Conservation (phyloP, 306 rosid species). For the Malus sieversii region DNA sequence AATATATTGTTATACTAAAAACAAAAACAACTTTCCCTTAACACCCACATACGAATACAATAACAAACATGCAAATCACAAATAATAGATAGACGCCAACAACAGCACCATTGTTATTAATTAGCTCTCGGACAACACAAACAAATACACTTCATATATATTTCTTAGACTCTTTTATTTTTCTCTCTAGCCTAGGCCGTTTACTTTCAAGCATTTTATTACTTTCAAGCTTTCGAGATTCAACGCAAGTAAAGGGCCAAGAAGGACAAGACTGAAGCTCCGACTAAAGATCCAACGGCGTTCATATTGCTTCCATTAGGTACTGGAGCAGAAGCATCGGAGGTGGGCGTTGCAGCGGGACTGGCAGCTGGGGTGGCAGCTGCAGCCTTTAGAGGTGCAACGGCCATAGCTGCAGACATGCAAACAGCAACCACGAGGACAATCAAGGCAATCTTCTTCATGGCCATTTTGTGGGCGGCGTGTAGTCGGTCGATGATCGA, state of each 20-base stretch:
- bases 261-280: slow-evolving; percentile 11
- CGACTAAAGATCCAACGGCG: neutral
- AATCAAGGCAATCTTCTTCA: slow-evolving; percentile 11
- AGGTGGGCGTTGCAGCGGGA: neutral
- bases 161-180: too few relatives aligned
- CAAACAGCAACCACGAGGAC: slow-evolving; percentile 2
- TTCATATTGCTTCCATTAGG: neutral
- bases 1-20: too few relatives aligned
- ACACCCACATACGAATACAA: too few relatives aligned
- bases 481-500: neutral
- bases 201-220: too few relatives aligned
- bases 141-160: too few relatives aligned
- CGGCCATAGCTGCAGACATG: slow-evolving; percentile 5
- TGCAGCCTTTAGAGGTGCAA: neutral
- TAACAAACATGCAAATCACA: too few relatives aligned
- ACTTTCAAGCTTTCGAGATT: neutral
- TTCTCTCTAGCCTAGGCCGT: too few relatives aligned
- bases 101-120: too few relatives aligned
- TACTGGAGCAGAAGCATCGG: neutral
- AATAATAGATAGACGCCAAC: too few relatives aligned
- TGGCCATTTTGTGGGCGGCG: neutral
- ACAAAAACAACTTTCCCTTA: too few relatives aligned
- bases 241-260: slow-evolving; percentile 6
- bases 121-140: too few relatives aligned
- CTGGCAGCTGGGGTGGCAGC: neutral